phyloP scores from a whole-genome alignment of 495 filamentous ascomycete genomes.

The Neurospora africana region DNA sequence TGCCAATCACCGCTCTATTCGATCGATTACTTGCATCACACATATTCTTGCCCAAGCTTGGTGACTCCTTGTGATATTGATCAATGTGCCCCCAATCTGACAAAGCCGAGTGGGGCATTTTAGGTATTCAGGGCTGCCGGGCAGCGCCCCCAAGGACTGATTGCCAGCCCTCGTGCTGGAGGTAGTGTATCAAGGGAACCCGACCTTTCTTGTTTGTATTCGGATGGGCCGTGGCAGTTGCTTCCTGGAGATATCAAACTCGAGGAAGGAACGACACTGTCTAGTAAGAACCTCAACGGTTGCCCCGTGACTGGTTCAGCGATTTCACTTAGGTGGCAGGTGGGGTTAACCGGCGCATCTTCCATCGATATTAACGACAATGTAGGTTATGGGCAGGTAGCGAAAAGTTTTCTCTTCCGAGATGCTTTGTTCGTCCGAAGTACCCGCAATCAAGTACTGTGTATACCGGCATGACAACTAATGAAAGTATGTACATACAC shows the following conservation, averaged over 20 bases:
- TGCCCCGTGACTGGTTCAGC: not conserved
- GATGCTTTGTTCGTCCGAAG: not conserved
- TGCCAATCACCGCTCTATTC: not conserved
- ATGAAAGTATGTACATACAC: not conserved
- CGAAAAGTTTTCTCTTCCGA: not conserved
- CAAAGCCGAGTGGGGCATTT: not conserved
- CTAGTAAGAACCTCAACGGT: not conserved
- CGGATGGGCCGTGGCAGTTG: not conserved
- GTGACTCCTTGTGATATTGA: not conserved
- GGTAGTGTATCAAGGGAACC: not conserved
- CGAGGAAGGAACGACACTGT: not conserved
- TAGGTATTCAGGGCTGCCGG: not conserved
- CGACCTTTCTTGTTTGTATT: not conserved
- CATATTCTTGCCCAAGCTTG: not conserved
- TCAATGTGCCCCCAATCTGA: not conserved
- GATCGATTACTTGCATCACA: not conserved
- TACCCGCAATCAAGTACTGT: not conserved
- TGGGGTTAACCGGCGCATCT: not conserved
- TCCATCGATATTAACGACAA: not conserved
- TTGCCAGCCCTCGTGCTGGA: not conserved
- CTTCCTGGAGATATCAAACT: not conserved
- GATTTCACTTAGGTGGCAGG: not conserved
- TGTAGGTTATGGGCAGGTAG: not conserved
- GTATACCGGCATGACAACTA: not conserved
- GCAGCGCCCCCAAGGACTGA: not conserved